Evolutionary conservation across 139 green algal genomes (phyloP), one percentile per base, ranked within the genome.

Genomic region (Picochlorum sp.): DNA sequence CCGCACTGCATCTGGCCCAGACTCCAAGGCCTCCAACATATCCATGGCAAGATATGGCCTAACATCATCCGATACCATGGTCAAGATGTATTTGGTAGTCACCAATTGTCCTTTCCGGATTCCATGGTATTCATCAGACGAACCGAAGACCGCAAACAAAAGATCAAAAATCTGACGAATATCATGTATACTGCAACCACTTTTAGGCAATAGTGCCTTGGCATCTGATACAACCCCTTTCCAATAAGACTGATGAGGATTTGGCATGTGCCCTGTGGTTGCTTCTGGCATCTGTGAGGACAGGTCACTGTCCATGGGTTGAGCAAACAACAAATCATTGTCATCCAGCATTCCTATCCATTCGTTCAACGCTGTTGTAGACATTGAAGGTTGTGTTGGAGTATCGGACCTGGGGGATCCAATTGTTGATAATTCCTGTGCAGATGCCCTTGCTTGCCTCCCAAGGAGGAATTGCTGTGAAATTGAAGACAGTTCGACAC

Each of bases 151-250:
- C 6, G 47, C 47, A 54, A 54, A 54, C 18, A 54, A 13, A 54
- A 54, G 13, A 24, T 54, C 47, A 54, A 54, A 54, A 54, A 54
- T 18, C 47, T 54, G 47, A 54, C 47, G 47, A 54, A 54, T 20
- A 54, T 54, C n/a, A 15, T 54, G 47, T 54, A 54, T 54, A 18
- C 18, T 54, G 0, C 47, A 54, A 20, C 47, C 47, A 7, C 9
- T 18, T 20, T 54, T 10, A 54, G 47, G 47, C 15, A 54, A 18
- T 13, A 54, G 6, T 9, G 47, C 47, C 11, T 54, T 54, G 47
- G 47, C 47, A 20, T 54, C 47, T 20, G 11, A 54, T 54, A 54
- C 47, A 18, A 54, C 0, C 23, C 47, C 18, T 24, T n/a, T 54
- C 47, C 47, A 54, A 18, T n/a, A 23, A 20, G 47, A 10, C 47